A percentile compares a stretch with the other conserved stretches of the same genome.
These are phyloP conservation scores for Bacidia gigantensis DNA, from an alignment of 495 filamentous ascomycete species.

Conservation along the genomic window DNA sequence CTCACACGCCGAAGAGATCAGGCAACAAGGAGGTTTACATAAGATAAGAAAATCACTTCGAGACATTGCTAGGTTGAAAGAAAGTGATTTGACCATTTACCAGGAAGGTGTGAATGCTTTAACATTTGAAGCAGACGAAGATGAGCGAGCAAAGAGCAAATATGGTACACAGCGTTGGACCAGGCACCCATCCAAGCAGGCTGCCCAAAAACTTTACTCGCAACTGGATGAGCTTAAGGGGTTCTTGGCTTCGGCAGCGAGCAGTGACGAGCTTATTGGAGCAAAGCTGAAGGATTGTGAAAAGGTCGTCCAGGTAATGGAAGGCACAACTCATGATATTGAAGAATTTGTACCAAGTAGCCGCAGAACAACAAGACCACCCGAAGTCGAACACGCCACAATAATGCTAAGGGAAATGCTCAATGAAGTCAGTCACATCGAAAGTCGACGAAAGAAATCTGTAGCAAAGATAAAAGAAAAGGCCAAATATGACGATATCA, in stretches of 20 bases:
- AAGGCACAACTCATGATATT: slow-evolving; percentile 61
- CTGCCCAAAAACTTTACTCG: slow-evolving; percentile 60
- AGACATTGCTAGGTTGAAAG: slow-evolving; percentile 75
- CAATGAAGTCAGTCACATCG: slow-evolving; percentile 70
- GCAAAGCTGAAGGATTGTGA: slow-evolving; percentile 67
- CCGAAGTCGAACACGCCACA: slow-evolving; percentile 65
- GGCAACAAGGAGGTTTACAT: slow-evolving; percentile 77
- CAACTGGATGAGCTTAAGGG: slow-evolving; percentile 69
- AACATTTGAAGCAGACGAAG: slow-evolving; percentile 67
- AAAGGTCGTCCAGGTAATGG: slow-evolving; percentile 56
- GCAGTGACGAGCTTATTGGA: slow-evolving; percentile 67
- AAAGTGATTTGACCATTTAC: slow-evolving; percentile 58
- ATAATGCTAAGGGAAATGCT: slow-evolving; percentile 58
- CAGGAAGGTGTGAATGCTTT: slow-evolving; percentile 69
- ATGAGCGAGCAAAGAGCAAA: slow-evolving; percentile 56
- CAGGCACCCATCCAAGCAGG: slow-evolving; percentile 51
- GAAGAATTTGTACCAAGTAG: slow-evolving; percentile 84
- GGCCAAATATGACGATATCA: slow-evolving; percentile 78
- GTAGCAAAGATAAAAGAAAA: slow-evolving; percentile 65
- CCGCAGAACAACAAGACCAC: slow-evolving; percentile 60
- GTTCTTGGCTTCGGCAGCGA: slow-evolving; percentile 74
- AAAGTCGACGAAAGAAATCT: slow-evolving; percentile 60
- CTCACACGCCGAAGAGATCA: slow-evolving; percentile 86
- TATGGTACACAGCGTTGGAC: slow-evolving; percentile 84
- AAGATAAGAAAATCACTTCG: slow-evolving; percentile 61